Evolutionary conservation across 257 asterid genomes (phyloP).

Genomic region (Ilex aquifolium): DNA sequence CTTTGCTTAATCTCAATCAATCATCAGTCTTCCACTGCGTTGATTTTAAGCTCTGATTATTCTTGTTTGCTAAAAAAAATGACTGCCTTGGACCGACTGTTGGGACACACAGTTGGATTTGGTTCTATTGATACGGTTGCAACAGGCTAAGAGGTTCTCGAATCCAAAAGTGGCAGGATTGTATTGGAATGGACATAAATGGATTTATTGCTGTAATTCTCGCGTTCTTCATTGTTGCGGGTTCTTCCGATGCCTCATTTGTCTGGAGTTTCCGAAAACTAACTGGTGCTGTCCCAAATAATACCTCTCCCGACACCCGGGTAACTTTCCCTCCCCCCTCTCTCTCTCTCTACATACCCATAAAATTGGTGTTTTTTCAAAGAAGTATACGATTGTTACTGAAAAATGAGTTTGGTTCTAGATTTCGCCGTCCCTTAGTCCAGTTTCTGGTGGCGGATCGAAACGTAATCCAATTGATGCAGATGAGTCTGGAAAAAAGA

Average conservation of each 20-base stretch:
- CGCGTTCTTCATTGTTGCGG: slow-evolving; percentile 5
- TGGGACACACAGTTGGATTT: no score
- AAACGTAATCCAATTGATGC: slow-evolving; percentile 20
- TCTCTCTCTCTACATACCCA: no score
- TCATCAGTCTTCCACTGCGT: no score
- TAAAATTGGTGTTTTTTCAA: background rate
- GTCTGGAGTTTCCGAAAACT: no score
- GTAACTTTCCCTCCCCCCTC: background rate
- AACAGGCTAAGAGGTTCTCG: no score
- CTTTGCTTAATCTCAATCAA: no score
- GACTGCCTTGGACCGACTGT: no score
- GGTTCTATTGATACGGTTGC: no score
- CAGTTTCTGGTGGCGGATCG: slow-evolving; percentile 19
- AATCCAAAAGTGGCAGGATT: no score
- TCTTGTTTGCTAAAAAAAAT: no score
- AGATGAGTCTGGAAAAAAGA: slow-evolving; percentile 22
- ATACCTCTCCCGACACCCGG: slow-evolving; percentile 3
- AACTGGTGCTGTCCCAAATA: background rate
- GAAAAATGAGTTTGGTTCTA: slow-evolving; percentile 21
- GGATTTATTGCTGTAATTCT: slow-evolving; percentile 5
- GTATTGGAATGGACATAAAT: slow-evolving; percentile 11
- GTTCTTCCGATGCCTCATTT: slow-evolving; percentile 7
- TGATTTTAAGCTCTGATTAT: no score
- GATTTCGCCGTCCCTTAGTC: slow-evolving; percentile 35
- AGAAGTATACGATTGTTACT: background rate